Evolutionary conservation across 352 stramenopile species (phyloP), one percentile per base, ranked within the genome.

Genomic region (Pythium periplocum): DNA sequence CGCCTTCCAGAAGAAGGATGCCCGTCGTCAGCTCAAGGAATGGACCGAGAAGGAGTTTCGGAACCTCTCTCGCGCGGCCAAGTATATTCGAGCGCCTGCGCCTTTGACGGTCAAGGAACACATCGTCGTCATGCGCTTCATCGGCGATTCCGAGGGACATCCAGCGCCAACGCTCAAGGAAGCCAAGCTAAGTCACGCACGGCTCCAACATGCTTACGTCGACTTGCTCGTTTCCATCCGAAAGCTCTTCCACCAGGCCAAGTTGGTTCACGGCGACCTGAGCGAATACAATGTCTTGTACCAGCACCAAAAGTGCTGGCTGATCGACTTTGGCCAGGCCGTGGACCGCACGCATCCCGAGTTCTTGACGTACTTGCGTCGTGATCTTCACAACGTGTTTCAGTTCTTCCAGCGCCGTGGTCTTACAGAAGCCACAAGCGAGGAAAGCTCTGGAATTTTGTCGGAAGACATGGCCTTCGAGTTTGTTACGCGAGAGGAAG

Each of bases 271-370:
- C 40, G 71, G 69, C 8, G 79, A 90, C 43, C 66, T 90, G 57
- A 87, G 76, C 60, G 79, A 90, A 61, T 97, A 97, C 73, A 97
- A 97, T 61, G 86, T 97, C 17, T 64, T 97, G 9, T 80, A 89
- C 33, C 68, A 58, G 47, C 81, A 75, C 62, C 74, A 76, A 43
- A 76, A 62, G 50, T 72, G 68, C 57, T 96, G 61, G 84, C 83
- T 97, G 9, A 97, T 97, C 61, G 90, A 97, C 62, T 96, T 97
- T 75, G 87, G 84, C 1, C 90, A 97, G 60, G 78, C 87, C 6
- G 80, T 96, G 32, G 86, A 96, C 59, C 59, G 69, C 4, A 81
- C 72, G 2, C 90, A 97, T 48, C 86, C 86, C 1, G 63, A 80
- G 36, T 82, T 78, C 6, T 55, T 77, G 44, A 69, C 75, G 43